A percentile compares a stretch with the other conserved stretches of the same genome.
These are phyloP conservation scores for Prinsepia uniflora DNA, from an alignment of 306 rosid species.

Conservation along the genomic window DNA sequence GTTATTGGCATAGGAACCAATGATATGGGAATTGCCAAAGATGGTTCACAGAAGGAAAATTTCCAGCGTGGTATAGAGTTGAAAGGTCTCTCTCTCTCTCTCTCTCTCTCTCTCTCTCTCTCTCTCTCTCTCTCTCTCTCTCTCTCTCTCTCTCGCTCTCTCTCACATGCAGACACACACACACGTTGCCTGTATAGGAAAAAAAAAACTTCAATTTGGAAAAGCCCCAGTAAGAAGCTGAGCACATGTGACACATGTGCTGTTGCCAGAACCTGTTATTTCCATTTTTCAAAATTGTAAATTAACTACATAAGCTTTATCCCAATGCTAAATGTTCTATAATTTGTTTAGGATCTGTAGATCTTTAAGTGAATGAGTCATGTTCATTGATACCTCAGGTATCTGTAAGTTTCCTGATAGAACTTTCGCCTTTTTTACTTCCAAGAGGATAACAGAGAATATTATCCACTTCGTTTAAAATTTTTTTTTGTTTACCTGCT, in stretches of 20 bases:
- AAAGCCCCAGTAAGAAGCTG: neutral
- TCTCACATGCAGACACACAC: constrained; percentile 7
- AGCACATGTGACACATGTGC: neutral
- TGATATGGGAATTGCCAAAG: constrained; percentile 92
- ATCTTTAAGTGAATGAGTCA: neutral
- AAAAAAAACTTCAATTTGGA: neutral
- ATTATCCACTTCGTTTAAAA: neutral
- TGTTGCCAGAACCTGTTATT: constrained; percentile 5
- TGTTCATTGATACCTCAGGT: neutral
- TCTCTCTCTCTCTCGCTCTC: neutral
- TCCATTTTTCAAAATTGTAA: constrained; percentile 6
- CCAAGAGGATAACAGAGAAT: neutral
- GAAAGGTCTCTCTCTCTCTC: constrained; percentile 55
- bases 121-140: constrained; percentile 25
- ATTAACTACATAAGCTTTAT: neutral
- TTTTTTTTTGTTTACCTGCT: neutral
- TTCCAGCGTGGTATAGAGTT: constrained; percentile 79
- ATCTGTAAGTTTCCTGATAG: neutral
- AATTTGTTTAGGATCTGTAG: neutral
- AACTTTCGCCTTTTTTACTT: neutral
- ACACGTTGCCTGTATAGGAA: neutral
- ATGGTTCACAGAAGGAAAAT: constrained; percentile 82
- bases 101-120: constrained; percentile 9
- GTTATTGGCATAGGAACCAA: constrained; percentile 88
- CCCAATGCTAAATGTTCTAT: neutral